phyloP scores from a whole-genome alignment of 345 rosid species.

The Schrenkiella parvula region DNA sequence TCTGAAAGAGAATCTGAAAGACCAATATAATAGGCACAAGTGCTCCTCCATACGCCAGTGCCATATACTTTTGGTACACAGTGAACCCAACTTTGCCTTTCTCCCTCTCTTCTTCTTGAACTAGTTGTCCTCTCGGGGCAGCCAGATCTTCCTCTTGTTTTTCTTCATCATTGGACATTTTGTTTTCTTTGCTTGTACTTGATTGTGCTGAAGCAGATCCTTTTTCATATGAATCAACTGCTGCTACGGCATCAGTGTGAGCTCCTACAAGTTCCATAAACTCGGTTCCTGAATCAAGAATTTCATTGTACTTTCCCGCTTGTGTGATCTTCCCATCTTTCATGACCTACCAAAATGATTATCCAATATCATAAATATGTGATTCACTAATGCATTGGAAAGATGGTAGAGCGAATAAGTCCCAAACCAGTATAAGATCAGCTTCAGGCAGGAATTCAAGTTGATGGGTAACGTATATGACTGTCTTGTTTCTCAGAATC shows the following conservation, averaged over 20 bases:
- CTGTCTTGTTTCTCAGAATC: constrained; percentile 49
- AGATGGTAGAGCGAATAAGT: not conserved
- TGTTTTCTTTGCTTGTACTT: constrained; percentile 31
- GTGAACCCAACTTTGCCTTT: constrained; percentile 60
- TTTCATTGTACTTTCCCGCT: constrained; percentile 62
- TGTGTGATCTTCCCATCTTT: constrained; percentile 71
- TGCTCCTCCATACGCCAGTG: constrained; percentile 67
- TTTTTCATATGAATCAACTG: constrained; percentile 46
- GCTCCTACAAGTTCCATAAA: constrained; percentile 70
- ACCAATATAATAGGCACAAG: constrained; percentile 59
- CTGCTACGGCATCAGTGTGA: constrained; percentile 41
- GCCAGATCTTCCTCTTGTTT: constrained; percentile 33
- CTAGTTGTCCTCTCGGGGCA: constrained; percentile 46
- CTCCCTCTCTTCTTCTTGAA: constrained; percentile 81
- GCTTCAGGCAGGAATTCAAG: constrained; percentile 55
- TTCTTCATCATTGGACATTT: constrained; percentile 16
- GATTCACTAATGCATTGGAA: not conserved
- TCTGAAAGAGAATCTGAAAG: constrained; percentile 55
- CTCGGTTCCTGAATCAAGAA: constrained; percentile 48
- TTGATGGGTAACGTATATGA: constrained; percentile 62
- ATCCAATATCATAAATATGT: not conserved
- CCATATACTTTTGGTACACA: constrained; percentile 58
- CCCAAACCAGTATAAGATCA: constrained; percentile 56
- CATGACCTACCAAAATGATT: constrained; percentile 55
- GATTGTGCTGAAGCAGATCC: constrained; percentile 29